Conservation (phyloP, 108 stramenopile species). For the Skeletonema menzelii region DNA sequence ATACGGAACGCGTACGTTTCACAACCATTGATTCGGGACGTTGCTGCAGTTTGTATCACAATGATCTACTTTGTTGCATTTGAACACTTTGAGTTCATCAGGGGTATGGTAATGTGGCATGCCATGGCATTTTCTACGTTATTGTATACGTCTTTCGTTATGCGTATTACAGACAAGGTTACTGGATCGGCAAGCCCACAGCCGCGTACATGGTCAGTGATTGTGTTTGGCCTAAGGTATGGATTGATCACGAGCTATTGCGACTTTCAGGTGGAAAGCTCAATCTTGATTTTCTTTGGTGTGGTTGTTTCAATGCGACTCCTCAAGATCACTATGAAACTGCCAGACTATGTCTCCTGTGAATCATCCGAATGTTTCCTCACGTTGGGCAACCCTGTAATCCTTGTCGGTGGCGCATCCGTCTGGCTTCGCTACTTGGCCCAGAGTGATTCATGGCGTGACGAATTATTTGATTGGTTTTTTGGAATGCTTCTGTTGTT, state of each 20-base stretch:
- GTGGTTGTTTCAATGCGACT: background rate
- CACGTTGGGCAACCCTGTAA: background rate
- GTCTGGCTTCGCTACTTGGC: background rate
- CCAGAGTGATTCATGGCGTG: background rate
- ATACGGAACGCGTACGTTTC: conserved; percentile 7
- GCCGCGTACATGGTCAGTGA: conserved; percentile 30
- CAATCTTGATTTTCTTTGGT: background rate
- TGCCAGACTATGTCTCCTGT: background rate
- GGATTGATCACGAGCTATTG: conserved; percentile 15
- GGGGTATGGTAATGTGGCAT: conserved; percentile 34
- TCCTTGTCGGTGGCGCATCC: background rate
- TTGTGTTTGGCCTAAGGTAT: conserved; percentile 46
- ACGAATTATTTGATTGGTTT: background rate
- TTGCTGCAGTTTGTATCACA: conserved; percentile 35
- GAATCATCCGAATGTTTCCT: background rate
- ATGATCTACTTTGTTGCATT: conserved; percentile 35
- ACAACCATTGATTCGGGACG: conserved; percentile 24
- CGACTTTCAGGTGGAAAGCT: background rate
- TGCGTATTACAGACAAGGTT: conserved; percentile 24
- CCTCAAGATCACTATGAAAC: background rate
- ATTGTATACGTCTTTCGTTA: conserved; percentile 27
- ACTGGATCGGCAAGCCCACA: background rate
- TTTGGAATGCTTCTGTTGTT: background rate
- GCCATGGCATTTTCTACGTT: conserved; percentile 14
- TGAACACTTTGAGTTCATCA: conserved; percentile 17